Percentiles rank a stretch among this genome's conserved stretches.
Evolutionary conservation across 2,329 filamentous ascomycete species (phyloP).

Genomic region (Fusarium marasasianum): DNA sequence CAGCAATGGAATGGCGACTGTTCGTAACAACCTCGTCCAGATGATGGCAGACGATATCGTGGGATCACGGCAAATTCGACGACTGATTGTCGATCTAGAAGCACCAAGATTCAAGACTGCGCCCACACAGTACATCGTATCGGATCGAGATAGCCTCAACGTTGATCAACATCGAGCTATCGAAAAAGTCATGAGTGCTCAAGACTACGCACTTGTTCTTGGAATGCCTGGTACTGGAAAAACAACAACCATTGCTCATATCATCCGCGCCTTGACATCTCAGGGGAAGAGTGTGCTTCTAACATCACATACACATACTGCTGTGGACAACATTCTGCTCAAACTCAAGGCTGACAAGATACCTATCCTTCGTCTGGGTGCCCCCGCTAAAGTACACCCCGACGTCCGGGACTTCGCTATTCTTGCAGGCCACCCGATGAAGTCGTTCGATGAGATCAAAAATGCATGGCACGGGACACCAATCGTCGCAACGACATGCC

Average conservation of each 20-base stretch:
- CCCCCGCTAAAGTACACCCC: constrained; percentile 84
- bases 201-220: constrained; percentile 95
- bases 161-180: constrained; percentile 88
- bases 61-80: constrained; percentile 76
- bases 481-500: constrained; percentile 93
- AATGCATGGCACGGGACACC: constrained; percentile 85
- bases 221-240: constrained; percentile 99
- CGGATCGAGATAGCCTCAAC: constrained; percentile 76
- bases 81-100: constrained; percentile 80
- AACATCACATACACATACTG: constrained; percentile 96
- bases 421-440: constrained; percentile 77
- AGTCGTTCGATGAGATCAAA: constrained; percentile 83
- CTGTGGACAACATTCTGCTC: constrained; percentile 96
- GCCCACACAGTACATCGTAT: constrained; percentile 70
- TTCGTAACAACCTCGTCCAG: constrained; percentile 92
- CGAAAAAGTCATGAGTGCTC: constrained; percentile 92
- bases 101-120: constrained; percentile 76
- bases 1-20: constrained; percentile 94
- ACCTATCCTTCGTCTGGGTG: constrained; percentile 85
- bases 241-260: constrained; percentile 97
- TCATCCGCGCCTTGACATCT: constrained; percentile 87
- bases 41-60: constrained; percentile 85
- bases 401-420: constrained; percentile 88
- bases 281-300: constrained; percentile 93
- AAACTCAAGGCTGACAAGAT: constrained; percentile 86